Base-by-base conservation (phyloP, 2,329 filamentous ascomycete species). In the Colletotrichum kahawae region DNA sequence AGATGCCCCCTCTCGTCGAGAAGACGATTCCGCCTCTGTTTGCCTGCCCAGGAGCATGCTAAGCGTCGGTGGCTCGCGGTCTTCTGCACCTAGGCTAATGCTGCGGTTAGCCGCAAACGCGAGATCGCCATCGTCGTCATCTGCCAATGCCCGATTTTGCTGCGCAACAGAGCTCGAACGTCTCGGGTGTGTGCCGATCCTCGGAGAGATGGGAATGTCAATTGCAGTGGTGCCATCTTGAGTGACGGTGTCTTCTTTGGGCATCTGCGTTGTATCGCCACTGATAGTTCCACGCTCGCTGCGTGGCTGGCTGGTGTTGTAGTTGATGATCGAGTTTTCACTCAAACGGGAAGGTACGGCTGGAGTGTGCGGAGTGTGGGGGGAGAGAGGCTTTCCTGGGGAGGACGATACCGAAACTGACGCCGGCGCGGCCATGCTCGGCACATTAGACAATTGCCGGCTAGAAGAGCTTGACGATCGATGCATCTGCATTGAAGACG, bases 291-390 rank as follows among this genome's bases (percentile, higher is more conserved):
- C 80, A 64, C 75, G 80, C 69, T 77, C 71, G 78, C 77, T 65
- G 79, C 77, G 13, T 79, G 72, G 72, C 78, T 83, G 82, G 36
- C 82, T 79, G 7, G 72, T 77, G 64, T 82, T 81, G 80, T 95
- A 94, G 77, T 95, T 93, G 57, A 92, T 92, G 75, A 97, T 95
- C 67, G 95, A 97, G 81, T 97, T 96, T 77, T 97, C 95, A 81
- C 95, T 98, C 27, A 99, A 87, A n/a, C 97, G 91, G 9, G 96
- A 98, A 24, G 96, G 96, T 33, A 98, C 95, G 13, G 96, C 95
- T 5, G 97, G 97, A 1, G 95, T 98, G 81, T 98, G 96, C 2
- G 96, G 95, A 1, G 95, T 98, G 81, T 96, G 95, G 12, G 94
- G 95, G 4, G 95, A 98, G 21, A 97, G 90, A 0, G 95, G 95